These are phyloP conservation scores for Waitea zeae DNA, from an alignment of 1,284 basidiomycete genomes.

Conservation along the genomic window DNA sequence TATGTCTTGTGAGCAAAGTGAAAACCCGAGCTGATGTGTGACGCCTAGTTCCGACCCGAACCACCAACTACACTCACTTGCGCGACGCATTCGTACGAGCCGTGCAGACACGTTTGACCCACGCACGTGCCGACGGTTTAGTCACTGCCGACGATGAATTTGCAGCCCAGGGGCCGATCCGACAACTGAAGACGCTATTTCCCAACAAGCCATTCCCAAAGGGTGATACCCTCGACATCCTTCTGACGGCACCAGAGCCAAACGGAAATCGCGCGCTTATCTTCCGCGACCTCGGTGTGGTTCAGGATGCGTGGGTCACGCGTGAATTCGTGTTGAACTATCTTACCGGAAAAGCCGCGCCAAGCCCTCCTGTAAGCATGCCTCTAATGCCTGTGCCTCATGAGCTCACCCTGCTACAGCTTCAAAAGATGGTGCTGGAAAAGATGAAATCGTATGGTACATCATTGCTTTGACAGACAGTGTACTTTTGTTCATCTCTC, in stretches of 20 bases:
- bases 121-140: conserved; percentile 29
- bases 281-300: conserved; percentile 53
- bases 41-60: conserved; percentile 56
- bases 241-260: conserved; percentile 37
- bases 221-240: conserved; percentile 48
- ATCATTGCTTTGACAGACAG: too few relatives aligned
- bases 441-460: too few relatives aligned
- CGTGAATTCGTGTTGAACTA: conserved; percentile 58
- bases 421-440: too few relatives aligned
- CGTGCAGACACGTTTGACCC: conserved; percentile 44
- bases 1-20: too few relatives aligned
- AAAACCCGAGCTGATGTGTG: too few relatives aligned
- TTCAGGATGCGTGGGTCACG: conserved; percentile 60
- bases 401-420: background rate
- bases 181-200: conserved; percentile 60
- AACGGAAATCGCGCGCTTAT: conserved; percentile 36
- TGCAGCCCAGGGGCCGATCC: conserved; percentile 40
- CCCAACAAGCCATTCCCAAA: conserved; percentile 51
- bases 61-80: conserved; percentile 68
- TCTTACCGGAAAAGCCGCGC: conserved; percentile 48
- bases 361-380: conserved; percentile 58
- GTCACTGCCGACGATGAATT: conserved; percentile 40
- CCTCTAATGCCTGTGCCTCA: too few relatives aligned
- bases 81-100: conserved; percentile 77
- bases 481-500: too few relatives aligned